Conservation (phyloP, 495 filamentous ascomycete genomes). For the Penicillium daleae region DNA sequence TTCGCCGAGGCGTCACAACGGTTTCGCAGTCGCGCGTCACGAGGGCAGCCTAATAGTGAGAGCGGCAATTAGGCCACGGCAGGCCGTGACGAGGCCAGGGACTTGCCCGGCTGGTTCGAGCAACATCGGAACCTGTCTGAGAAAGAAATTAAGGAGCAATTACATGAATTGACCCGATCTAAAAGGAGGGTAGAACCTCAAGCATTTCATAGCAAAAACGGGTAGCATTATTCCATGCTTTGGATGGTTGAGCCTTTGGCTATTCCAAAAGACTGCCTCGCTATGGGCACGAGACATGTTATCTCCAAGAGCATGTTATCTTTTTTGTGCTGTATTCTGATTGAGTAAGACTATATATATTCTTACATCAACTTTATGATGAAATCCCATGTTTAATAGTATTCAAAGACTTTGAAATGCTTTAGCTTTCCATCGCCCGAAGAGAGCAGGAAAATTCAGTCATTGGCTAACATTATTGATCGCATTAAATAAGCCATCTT, state of each 20-base stretch:
- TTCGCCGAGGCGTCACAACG: too few species aligned
- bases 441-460: neutral
- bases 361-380: neutral
- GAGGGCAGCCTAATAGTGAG: too few species aligned
- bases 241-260: constrained; percentile 4
- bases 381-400: neutral
- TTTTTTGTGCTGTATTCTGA: constrained; percentile 3
- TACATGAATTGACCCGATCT: constrained; percentile 7
- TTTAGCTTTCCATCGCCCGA: neutral
- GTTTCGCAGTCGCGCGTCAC: too few species aligned
- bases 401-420: constrained; percentile 2
- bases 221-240: constrained; percentile 5
- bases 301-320: constrained; percentile 6
- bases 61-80: too few species aligned
- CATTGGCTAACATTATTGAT: neutral
- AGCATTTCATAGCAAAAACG: constrained; percentile 4
- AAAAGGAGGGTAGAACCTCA: neutral
- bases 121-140: too few species aligned
- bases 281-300: constrained; percentile 6
- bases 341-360: constrained; percentile 5
- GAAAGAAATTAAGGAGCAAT: too few species aligned
- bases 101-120: too few species aligned
- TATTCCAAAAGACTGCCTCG: constrained; percentile 4
- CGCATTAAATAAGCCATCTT: neutral
- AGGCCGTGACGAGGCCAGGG: too few species aligned